Base-by-base conservation (phyloP, 805 yeast species). In the Metschnikowia sp. region DNA sequence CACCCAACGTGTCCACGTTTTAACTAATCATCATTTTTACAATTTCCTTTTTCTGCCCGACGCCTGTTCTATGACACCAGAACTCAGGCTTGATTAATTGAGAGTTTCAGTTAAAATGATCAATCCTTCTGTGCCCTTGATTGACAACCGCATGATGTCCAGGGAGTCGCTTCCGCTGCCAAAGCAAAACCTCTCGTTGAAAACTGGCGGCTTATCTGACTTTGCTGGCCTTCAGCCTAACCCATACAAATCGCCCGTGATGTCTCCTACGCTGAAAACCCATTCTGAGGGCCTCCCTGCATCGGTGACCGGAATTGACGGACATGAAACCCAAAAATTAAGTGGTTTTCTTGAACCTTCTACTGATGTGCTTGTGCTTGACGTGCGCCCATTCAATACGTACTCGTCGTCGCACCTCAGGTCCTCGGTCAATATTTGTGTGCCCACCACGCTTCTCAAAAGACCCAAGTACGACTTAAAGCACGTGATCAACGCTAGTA, bases 401-500 rank as follows among this genome's bases (percentile, higher is more conserved):
- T 75, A 61, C 54, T 56, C 65, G 18, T 48, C 54, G 8, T 55
- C 66, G 29, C 66, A 69, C 44, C 46, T 75, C 12, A 51, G 47
- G 11, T 50, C 58, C 26, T 57, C 78, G 18, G 52, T 68, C 49
- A 72, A 73, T 50, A 57, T 72, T 13, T 74, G 77, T 51, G 58
- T 74, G 11, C 79, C 79, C 10, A 65, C 77, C 3, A 75, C 79
- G 1, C 61, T 75, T 26, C 53, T 75, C 31, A 73, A 73, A 50
- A 53, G 79, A 42, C 61, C 58, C 36, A 62, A 70, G 30, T 69
- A 66, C 44, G 63, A 58, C 42, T 51, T 75, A 31, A 48, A 52
- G 7, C 66, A 66, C 30, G 63, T 74, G 19, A 47, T 74, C 26
- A 62, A 64, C 32, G 58, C 71, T 8, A 61, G 65, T 49, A 63